Percentiles rank a stretch among this genome's conserved stretches.
phyloP scores from a whole-genome alignment of 371 early-diverging fungal species.

The Actinomortierella wolfii region DNA sequence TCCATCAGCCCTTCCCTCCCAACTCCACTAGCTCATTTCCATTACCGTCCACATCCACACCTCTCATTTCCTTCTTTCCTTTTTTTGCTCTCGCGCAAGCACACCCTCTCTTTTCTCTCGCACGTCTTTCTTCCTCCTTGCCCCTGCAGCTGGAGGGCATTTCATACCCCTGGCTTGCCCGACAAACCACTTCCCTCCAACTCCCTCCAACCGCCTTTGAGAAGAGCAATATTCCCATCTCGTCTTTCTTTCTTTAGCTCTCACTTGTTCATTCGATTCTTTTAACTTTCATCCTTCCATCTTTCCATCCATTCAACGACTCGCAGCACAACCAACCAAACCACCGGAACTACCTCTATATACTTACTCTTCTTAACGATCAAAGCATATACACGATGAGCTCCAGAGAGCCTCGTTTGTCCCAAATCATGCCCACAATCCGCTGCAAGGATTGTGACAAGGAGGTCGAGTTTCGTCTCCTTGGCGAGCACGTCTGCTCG shows the following conservation, averaged over 20 bases:
- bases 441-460: conserved; percentile 69
- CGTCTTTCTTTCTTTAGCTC: not conserved
- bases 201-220: not conserved
- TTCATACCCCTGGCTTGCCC: conserved; percentile 1
- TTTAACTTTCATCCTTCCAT: not conserved
- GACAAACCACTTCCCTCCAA: not conserved
- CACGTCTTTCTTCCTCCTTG: not conserved
- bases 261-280: no score
- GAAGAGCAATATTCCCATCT: not conserved
- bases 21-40: not conserved
- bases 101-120: not conserved
- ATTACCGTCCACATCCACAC: no score
- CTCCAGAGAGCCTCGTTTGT: conserved; percentile 53
- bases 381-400: conserved; percentile 10
- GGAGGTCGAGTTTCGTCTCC: conserved; percentile 58
- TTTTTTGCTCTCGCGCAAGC: not conserved
- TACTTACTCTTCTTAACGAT: not conserved
- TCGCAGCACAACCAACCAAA: not conserved
- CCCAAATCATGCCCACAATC: conserved; percentile 63
- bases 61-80: not conserved
- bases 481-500: conserved; percentile 65
- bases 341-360: not conserved
- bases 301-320: not conserved
- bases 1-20: not conserved
- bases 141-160: not conserved